Conservation (phyloP, 495 filamentous ascomycete species). For the Tetracladium marchalianum region DNA sequence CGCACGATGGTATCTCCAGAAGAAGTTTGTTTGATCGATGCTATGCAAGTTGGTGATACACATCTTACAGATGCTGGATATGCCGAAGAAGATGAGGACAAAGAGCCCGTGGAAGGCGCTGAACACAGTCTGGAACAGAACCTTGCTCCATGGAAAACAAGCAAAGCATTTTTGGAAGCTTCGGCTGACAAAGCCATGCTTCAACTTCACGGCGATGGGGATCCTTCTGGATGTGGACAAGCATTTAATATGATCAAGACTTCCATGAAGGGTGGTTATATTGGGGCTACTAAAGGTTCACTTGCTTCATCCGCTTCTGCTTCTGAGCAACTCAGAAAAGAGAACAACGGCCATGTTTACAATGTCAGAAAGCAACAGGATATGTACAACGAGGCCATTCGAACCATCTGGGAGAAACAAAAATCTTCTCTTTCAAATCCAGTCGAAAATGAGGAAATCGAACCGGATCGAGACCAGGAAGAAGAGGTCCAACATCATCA, state of each 20-base stretch:
- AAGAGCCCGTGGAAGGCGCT: slow-evolving; percentile 31
- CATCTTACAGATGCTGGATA: slow-evolving; percentile 77
- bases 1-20: slow-evolving; percentile 86
- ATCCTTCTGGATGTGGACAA: slow-evolving; percentile 88
- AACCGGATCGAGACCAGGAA: slow-evolving; percentile 52
- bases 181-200: slow-evolving; percentile 96
- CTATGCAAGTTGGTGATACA: slow-evolving; percentile 89
- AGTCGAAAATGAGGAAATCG: slow-evolving; percentile 52
- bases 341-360: slow-evolving; percentile 90
- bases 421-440: slow-evolving; percentile 56
- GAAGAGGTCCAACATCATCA: slow-evolving; percentile 38
- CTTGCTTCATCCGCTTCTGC: slow-evolving; percentile 69
- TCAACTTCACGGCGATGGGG: slow-evolving; percentile 83
- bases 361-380: slow-evolving; percentile 89
- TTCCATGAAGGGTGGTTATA: slow-evolving; percentile 97
- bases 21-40: slow-evolving; percentile 85
- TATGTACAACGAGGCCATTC: slow-evolving; percentile 80
- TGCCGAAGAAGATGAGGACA: slow-evolving; percentile 50
- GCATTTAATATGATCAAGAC: slow-evolving; percentile 94
- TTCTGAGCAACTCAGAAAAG: slow-evolving; percentile 61
- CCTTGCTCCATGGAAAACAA: slow-evolving; percentile 90
- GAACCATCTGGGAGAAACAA: slow-evolving; percentile 83
- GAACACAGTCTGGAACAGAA: slow-evolving; percentile 70
- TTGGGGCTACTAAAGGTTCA: slow-evolving; percentile 79
- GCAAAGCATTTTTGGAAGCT: slow-evolving; percentile 89